Base-by-base conservation (phyloP, 371 early-diverging fungal genomes). In the Rozella allomycis region DNA sequence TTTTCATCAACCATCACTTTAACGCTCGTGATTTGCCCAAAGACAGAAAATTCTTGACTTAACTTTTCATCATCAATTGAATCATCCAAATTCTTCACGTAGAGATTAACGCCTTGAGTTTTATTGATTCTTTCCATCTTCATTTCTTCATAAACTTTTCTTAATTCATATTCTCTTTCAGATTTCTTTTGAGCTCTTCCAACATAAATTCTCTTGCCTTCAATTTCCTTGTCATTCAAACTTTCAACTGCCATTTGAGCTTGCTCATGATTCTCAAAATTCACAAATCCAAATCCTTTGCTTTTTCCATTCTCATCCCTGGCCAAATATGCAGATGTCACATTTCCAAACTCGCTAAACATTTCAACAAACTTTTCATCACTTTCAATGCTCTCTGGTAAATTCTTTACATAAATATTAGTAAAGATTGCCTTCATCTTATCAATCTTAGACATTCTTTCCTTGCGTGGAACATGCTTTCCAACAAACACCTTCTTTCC, bases 361-460 rank as follows among this genome's bases (percentile, higher is more conserved):
- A 96, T 45, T 35, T 68, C 69, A 25, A 54, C 46, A 41, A 98
- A 70, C 47, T 77, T 72, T 10, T 78, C 77, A 46, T 88, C 75
- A 9, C 34, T 34, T 34, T 61, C 60, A 37, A 91, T 72, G 29
- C 66, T 60, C 35, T 70, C 60, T 39, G 80, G 83, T 38, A 99
- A 50, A 68, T 94, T 93, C 72, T 93, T 97, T 49, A 97, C 74
- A 60, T 88, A 99, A 35, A 99, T 70, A 66, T 98, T 98, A 53
- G 91, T 93, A 67, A 79, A 88, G 48, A 80, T 70, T 38, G 80
- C 60, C 47, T 78, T 72, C 49, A 70, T 50, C 66, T 87, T 78
- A 49, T 93, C 90, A 27, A 76, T 67, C 69, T 81, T 90, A 49
- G 74, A 70, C 56, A 72, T 68, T 50, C 84, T 90, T 63, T 86